Evolutionary conservation across 2,329 filamentous ascomycete genomes (phyloP), one percentile per base, ranked within the genome.

Genomic region (Pseudogymnoascus sp.): DNA sequence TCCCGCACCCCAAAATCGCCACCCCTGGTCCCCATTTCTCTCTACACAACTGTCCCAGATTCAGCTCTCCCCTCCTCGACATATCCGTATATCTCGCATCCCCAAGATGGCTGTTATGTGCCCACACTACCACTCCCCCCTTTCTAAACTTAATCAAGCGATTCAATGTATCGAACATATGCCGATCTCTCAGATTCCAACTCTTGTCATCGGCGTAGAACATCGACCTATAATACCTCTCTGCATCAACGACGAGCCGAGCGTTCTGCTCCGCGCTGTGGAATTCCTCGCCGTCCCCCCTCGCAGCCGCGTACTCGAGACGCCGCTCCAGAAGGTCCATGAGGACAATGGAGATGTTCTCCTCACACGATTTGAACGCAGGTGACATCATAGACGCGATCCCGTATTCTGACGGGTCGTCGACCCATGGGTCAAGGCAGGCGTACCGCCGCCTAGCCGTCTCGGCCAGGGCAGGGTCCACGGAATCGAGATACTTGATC

Each of bases 11-110:
- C 61, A 80, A 69, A 64, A 79, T 75, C 4, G 73, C 73, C 14
- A 79, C 77, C 37, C 72, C 77, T 64, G 77, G 77, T 0, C 42
- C 42, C 11, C 11, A 54, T 10, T 72, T 67, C 68, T 81, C 76
- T 23, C 78, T 77, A 68, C 79, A 82, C n/a, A 83, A 70, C 69
- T 83, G 81, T 0, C 81, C 81, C n/a, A 83, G 73, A 66, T 82
- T 83, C 59, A 81, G 69, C 69, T 82, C 78, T 6, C 75, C 75
- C 16, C 74, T 71, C 2, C 72, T 69, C 8, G 79, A 77, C 80
- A 81, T 81, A 63, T 76, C 77, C 5, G 79, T 82, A 36, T 75
- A 77, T 14, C 80, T 75, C n/a, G 80, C 80, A 67, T 83, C 81
- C n/a, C 80, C 81, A 10, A 81, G 70, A 60, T 83, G 81, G 60